These are phyloP conservation scores for Termitomyces titanicus DNA, from an alignment of 768 basidiomycete species.

Conservation along the genomic window DNA sequence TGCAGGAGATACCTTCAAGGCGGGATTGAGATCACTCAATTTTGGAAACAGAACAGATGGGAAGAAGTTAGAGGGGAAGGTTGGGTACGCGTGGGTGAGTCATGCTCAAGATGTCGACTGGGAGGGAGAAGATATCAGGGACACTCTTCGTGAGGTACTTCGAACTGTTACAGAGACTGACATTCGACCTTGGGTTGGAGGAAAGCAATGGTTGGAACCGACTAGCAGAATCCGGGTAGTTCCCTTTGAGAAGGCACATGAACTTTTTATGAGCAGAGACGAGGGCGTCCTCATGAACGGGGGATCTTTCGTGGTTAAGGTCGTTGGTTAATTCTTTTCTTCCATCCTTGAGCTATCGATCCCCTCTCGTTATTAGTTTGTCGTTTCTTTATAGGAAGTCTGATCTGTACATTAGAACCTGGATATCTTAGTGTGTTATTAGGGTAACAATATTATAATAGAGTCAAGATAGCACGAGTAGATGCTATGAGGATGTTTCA, in stretches of 20 bases:
- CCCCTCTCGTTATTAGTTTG: neutral
- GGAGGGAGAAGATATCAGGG: slow-evolving; percentile 73
- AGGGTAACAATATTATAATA: neutral
- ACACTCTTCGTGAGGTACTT: slow-evolving; percentile 39
- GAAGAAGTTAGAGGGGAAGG: slow-evolving; percentile 33
- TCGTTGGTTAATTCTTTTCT: slow-evolving; percentile 30
- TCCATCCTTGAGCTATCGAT: neutral
- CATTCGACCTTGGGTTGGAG: slow-evolving; percentile 16
- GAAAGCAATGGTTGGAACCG: neutral
- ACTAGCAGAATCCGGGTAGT: slow-evolving; percentile 29
- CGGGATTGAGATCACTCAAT: slow-evolving; percentile 63
- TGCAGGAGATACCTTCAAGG: slow-evolving; percentile 68
- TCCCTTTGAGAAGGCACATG: slow-evolving; percentile 52
- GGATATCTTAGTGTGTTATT: slow-evolving; percentile 4
- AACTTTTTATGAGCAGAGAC: slow-evolving; percentile 39
- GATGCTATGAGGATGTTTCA: slow-evolving; percentile 31
- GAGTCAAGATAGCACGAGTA: neutral
- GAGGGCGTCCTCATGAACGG: slow-evolving; percentile 36
- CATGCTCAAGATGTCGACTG: slow-evolving; percentile 78
- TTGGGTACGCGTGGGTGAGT: slow-evolving; percentile 83
- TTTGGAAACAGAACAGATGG: slow-evolving; percentile 21
- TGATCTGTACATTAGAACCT: slow-evolving; percentile 2
- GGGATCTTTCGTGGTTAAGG: slow-evolving; percentile 40
- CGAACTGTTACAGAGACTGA: slow-evolving; percentile 21
- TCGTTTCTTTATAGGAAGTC: neutral